A percentile compares a stretch with the other conserved stretches of the same genome.
These are phyloP conservation scores for Ajuga reptans DNA, from an alignment of 305 asterid genomes.

Conservation along the genomic window DNA sequence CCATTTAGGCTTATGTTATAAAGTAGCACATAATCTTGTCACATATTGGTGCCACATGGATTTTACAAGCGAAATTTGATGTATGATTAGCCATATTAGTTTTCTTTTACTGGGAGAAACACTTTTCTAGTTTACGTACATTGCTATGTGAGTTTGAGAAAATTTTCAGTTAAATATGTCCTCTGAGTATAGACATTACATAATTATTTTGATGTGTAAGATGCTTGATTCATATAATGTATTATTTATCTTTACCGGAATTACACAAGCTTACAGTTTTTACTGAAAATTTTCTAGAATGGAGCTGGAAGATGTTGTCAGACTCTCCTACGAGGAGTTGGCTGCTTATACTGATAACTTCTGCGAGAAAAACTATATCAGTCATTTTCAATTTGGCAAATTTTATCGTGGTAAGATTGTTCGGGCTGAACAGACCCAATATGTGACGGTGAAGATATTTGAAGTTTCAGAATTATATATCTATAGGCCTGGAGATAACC, in stretches of 20 bases:
- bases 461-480: neutral
- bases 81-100: too few relatives aligned
- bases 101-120: too few relatives aligned
- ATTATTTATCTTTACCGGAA: too few relatives aligned
- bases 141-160: too few relatives aligned
- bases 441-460: constrained; percentile 6
- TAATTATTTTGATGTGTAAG: too few relatives aligned
- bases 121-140: neutral
- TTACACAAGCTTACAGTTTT: too few relatives aligned
- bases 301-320: neutral
- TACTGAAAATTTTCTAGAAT: neutral
- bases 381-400: neutral
- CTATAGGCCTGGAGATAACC: neutral
- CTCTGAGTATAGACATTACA: too few relatives aligned
- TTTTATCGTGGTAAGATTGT: constrained; percentile 5
- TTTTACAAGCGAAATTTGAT: too few relatives aligned
- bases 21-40: too few relatives aligned
- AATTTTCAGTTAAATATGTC: too few relatives aligned
- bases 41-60: neutral
- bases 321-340: neutral
- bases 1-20: neutral
- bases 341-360: neutral
- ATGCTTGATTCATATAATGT: too few relatives aligned
- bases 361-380: neutral
- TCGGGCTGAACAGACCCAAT: neutral